A percentile compares a stretch with the other conserved stretches of the same genome.
phyloP scores from a whole-genome alignment of 306 rosid species.

The Fragaria nilgerrensis region DNA sequence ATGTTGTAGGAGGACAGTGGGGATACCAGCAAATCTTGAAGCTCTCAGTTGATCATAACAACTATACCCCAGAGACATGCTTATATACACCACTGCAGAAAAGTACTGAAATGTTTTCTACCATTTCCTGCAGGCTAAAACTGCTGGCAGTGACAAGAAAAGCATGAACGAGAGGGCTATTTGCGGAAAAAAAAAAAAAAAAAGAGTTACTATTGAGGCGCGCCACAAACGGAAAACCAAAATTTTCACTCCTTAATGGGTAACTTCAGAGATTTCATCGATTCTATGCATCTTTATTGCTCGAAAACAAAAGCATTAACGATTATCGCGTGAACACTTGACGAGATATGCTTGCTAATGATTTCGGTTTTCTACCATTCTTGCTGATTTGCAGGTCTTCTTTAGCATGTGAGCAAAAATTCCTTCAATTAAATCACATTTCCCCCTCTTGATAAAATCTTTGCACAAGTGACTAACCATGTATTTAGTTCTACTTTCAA shows the following conservation, averaged over 20 bases:
- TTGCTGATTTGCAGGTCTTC: neutral
- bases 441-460: neutral
- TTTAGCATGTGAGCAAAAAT: neutral
- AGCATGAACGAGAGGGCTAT: conserved; percentile 1
- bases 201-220: neutral
- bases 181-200: neutral
- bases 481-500: neutral
- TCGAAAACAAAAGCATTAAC: neutral
- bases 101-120: neutral
- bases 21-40: conserved; percentile 7
- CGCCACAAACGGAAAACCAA: conserved; percentile 14
- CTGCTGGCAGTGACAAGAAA: conserved; percentile 2
- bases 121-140: conserved; percentile 12
- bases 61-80: neutral
- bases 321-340: neutral
- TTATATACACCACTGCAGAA: conserved; percentile 26
- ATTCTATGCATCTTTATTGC: conserved; percentile 8
- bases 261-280: neutral
- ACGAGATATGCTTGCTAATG: neutral
- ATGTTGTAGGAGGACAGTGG: neutral
- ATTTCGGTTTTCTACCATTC: neutral
- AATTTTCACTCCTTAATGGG: neutral
- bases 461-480: neutral
- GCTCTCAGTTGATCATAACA: conserved; percentile 8
- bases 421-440: neutral